Percentiles rank a stretch among this genome's conserved stretches.
Conservation (phyloP, 139 green algal genomes). For the Protoeuglena noctilucae region DNA sequence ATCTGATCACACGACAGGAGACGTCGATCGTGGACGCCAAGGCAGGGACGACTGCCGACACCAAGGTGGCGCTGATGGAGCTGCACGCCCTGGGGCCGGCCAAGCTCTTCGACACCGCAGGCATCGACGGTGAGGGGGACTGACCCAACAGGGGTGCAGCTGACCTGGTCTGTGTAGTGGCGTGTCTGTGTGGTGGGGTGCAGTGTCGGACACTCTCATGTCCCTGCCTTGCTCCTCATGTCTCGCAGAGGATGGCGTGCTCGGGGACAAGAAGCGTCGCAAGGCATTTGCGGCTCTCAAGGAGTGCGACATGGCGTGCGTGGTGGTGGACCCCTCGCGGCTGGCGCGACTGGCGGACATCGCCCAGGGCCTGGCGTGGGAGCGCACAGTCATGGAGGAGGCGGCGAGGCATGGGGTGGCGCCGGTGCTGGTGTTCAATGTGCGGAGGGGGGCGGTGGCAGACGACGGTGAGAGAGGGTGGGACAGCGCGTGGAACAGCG, state of each 20-base stretch:
- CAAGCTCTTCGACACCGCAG: conserved; percentile 49
- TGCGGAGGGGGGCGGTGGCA: conserved; percentile 2
- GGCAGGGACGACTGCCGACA: conserved; percentile 37
- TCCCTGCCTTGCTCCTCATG: no score
- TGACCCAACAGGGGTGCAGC: no score
- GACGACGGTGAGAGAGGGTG: no score
- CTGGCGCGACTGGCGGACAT: not conserved
- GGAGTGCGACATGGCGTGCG: conserved; percentile 30
- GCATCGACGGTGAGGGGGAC: no score
- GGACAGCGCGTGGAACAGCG: no score
- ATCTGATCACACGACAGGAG: conserved; percentile 43
- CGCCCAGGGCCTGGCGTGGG: conserved; percentile 12
- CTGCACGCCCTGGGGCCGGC: conserved; percentile 37
- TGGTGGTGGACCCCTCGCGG: conserved; percentile 27
- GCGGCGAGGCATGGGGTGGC: conserved; percentile 18
- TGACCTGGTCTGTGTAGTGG: no score
- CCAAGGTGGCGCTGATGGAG: conserved; percentile 36
- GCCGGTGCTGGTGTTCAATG: conserved; percentile 29
- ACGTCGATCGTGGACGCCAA: conserved; percentile 42
- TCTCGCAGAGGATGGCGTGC: conserved; percentile 14
- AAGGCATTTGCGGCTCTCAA: conserved; percentile 33
- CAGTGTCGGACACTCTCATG: no score
- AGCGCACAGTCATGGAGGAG: conserved; percentile 14
- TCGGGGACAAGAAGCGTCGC: conserved; percentile 37
- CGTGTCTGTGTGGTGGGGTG: no score